phyloP scores from a whole-genome alignment of 2,329 filamentous ascomycete species.

The Fusarium compactum region DNA sequence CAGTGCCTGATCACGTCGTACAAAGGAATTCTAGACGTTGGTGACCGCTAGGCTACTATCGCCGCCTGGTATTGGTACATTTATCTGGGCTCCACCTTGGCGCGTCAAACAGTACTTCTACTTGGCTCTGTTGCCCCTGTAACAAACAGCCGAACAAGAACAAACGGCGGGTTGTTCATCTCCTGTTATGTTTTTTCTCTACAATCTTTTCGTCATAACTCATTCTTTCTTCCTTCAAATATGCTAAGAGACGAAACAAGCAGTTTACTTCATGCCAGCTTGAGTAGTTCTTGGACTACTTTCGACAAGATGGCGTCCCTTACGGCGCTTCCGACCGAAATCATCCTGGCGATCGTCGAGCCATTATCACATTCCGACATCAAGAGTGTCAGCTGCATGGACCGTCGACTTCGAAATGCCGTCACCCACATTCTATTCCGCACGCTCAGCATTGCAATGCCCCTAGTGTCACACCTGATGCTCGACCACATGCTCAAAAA shows the following conservation, averaged over 20 bases:
- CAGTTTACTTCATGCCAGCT: accelerated
- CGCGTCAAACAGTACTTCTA: not conserved
- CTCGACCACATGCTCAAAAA: not conserved
- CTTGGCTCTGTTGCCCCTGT: not conserved
- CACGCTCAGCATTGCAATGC: not conserved
- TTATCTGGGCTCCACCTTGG: accelerated
- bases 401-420: not conserved
- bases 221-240: not conserved
- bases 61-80: not conserved
- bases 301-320: not conserved
- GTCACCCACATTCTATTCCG: accelerated
- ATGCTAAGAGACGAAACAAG: accelerated
- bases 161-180: not conserved
- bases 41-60: not conserved
- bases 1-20: not conserved
- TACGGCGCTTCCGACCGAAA: accelerated
- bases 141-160: not conserved
- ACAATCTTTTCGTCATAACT: not conserved
- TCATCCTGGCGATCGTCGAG: not conserved
- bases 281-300: not conserved
- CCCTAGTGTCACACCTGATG: not conserved
- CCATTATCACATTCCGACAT: not conserved
- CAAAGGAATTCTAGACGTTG: not conserved
- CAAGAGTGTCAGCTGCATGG: not conserved
- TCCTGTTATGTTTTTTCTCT: not conserved